Percentiles rank a stretch among this genome's conserved stretches.
These are phyloP conservation scores for Cryptosporidium muris DNA, from an alignment of 169 alveolate genomes.

Conservation along the genomic window DNA sequence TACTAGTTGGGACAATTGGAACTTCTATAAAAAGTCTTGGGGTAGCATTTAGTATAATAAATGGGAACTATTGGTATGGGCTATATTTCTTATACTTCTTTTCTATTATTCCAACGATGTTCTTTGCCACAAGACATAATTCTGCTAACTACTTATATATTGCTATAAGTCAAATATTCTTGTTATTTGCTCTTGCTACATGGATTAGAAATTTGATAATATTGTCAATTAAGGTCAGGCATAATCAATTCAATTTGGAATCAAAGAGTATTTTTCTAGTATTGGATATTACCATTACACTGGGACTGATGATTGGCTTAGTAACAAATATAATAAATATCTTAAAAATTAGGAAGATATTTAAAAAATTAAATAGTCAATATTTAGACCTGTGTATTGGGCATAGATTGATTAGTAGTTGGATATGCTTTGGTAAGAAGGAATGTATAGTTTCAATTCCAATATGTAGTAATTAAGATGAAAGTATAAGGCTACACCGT, in stretches of 20 bases:
- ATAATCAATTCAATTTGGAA: too few species aligned
- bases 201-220: neutral
- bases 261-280: neutral
- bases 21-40: neutral
- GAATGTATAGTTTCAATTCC: too few species aligned
- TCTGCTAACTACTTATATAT: neutral
- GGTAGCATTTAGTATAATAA: neutral
- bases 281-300: neutral
- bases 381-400: conserved; percentile 1
- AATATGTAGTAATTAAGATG: neutral
- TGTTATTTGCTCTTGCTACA: neutral
- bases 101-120: neutral
- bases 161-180: neutral
- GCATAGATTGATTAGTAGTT: neutral
- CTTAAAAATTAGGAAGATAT: neutral
- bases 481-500: neutral
- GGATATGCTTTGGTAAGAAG: too few species aligned
- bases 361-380: neutral
- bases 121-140: conserved; percentile 1
- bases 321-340: neutral
- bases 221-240: neutral
- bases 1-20: conserved; percentile 6
- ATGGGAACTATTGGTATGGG: neutral
- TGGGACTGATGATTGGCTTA: neutral
- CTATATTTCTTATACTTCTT: neutral